Evolutionary conservation across 345 rosid species (phyloP), one percentile per base, ranked within the genome.

Genomic region (Crucihimalaya himalaica): DNA sequence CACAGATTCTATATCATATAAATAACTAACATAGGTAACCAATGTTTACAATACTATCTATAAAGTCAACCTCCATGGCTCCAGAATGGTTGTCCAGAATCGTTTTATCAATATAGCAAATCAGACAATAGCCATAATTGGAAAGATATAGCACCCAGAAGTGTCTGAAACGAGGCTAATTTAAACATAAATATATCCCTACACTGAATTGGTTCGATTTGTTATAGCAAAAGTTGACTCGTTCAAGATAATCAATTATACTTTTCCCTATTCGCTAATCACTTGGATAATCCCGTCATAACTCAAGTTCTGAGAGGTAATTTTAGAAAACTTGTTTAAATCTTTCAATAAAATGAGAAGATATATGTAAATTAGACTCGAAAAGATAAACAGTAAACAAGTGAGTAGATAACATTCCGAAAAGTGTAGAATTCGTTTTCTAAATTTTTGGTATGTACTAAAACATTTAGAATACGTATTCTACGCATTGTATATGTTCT

Each of bases 51-150:
- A 72, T 75, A 58, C 25, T 61, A 31, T 59, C 15, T 31, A 40
- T 45, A 37, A 83, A 80, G 35, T 27, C 32, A 62, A 95, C 99
- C 97, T 86, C 83, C 70, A 92, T 77, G 40, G 86, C 85, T 76
- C 73, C 83, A 50, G 35, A 77, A 57, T 95, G 96, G 58, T 59
- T 72, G 66, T 84, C 77, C 68, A 95, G 69, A 65, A 90, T 16
- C 62, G 40, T 6, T 60, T 56, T 34, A 66, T 60, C 57, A 39
- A 27, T 45, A 45, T 25, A 63, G 34, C 45, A 62, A 63, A 45
- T 32, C 66, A 63, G 39, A 57, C 25, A 56, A 47, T 45, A 64
- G 50, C n/a, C 29, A 63, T 62, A 29, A 34, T 5, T 21, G 23
- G 14, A 62, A 54, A 29, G 56, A 21, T 63, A 35, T 19, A 19